Percentiles rank a stretch among this genome's conserved stretches.
Conservation (phyloP, 2,329 filamentous ascomycete species). For the Diaporthe longicolla region DNA sequence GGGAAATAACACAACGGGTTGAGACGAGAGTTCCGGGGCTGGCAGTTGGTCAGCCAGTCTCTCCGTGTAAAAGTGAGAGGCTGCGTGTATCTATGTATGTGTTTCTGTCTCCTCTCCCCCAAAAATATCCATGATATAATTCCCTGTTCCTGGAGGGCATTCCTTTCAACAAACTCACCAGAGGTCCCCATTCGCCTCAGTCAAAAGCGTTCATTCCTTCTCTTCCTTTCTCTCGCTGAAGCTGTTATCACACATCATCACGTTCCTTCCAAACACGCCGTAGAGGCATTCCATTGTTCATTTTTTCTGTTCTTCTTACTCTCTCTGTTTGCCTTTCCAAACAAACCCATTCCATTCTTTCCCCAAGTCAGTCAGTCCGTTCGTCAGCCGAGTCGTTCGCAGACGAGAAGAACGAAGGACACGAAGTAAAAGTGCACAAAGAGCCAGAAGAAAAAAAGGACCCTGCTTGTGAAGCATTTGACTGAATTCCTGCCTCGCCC, state of each 20-base stretch:
- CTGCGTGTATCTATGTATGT: slow-evolving; percentile 18
- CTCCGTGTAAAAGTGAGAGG: neutral
- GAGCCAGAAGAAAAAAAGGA: neutral
- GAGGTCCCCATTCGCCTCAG: slow-evolving; percentile 31
- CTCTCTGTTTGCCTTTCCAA: slow-evolving; percentile 42
- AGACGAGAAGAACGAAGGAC: neutral
- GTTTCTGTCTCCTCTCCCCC: slow-evolving; percentile 16
- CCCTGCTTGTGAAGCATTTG: slow-evolving; percentile 21
- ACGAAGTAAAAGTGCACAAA: neutral
- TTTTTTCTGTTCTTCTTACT: slow-evolving; percentile 46
- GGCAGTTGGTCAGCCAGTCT: neutral
- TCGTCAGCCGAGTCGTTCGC: slow-evolving; percentile 7
- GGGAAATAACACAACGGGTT: slow-evolving; percentile 20
- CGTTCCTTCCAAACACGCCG: slow-evolving; percentile 57
- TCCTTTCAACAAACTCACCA: slow-evolving; percentile 29
- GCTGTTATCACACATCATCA: slow-evolving; percentile 44
- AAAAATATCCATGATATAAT: slow-evolving; percentile 27
- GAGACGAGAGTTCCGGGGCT: neutral
- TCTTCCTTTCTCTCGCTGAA: slow-evolving; percentile 34
- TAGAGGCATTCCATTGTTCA: slow-evolving; percentile 59
- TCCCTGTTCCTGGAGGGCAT: slow-evolving; percentile 28
- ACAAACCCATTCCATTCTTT: slow-evolving; percentile 31
- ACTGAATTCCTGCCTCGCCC: slow-evolving; percentile 48
- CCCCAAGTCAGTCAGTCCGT: neutral
- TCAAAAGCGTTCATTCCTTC: slow-evolving; percentile 41